Evolutionary conservation across 2,329 filamentous ascomycete genomes (phyloP), one percentile per base, ranked within the genome.

Genomic region (Trichoderma sp.): DNA sequence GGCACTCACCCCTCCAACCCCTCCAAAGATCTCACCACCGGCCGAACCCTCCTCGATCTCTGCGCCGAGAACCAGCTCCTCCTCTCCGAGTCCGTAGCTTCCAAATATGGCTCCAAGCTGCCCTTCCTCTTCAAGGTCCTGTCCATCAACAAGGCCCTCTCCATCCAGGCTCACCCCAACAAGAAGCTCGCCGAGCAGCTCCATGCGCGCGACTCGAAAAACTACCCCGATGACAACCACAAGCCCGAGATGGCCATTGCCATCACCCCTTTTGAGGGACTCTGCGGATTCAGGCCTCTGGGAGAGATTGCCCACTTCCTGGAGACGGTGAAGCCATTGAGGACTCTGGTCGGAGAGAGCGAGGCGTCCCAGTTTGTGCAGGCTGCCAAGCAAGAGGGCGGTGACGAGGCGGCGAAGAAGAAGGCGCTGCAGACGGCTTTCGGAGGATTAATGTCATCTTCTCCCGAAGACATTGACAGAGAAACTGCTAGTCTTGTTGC

Each of bases 241-340:
- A 99, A 99, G 87, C 97, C 97, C 41, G 97, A 99, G 86, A 99
- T 99, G 97, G 95, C 97, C 77, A 98, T 99, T 84, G 97, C 97
- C 77, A 93, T 99, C 81, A 98, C 97, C 1, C 93, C 95, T 0
- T 99, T 99, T 79, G 96, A 98, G 83, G 97, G 97, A 0, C 90
- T 99, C 41, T 99, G 97, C 81, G 97, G 97, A 41, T 99, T 99
- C 88, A 91, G 97, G 11, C 97, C 97, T 0, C 87, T 98, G 27
- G 88, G 86, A 6, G 95, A 99, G 85, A 97, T 98, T 77, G 88
- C 91, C 0, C 94, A 97, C 83, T 98, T 98, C 84, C 88, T 97
- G 38, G 86, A 91, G 66, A 83, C 80, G 1, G 81, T 90, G 1
- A 80, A 85, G 11, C 86, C 93, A 1, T 84, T 97, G 71, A 90